Conservation (phyloP, 2,329 filamentous ascomycete genomes). For the Pezicula rhizophila region DNA sequence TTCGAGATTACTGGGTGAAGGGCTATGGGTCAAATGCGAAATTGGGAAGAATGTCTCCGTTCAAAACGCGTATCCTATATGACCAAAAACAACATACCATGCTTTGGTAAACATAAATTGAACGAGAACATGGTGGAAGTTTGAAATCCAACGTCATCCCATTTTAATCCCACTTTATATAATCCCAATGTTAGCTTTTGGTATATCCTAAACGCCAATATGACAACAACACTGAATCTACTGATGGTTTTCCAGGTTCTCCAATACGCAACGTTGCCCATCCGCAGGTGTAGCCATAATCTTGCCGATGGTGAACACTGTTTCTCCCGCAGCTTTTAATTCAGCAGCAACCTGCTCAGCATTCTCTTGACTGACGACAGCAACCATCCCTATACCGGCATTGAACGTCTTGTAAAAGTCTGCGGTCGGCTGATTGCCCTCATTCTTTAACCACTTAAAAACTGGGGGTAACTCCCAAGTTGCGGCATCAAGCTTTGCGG, state of each 20-base stretch:
- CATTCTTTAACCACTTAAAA: conserved; percentile 77
- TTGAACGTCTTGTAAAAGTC: conserved; percentile 96
- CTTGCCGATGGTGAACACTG: conserved; percentile 68
- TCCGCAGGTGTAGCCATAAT: conserved; percentile 52
- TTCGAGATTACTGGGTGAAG: too few species aligned
- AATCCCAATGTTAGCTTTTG: too few species aligned
- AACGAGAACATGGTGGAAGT: too few species aligned
- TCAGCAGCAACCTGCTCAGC: conserved; percentile 53
- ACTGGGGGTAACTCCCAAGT: conserved; percentile 72
- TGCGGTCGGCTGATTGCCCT: conserved; percentile 61
- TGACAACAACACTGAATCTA: conserved; percentile 5
- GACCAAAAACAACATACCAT: too few species aligned
- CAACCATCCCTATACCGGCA: conserved; percentile 88
- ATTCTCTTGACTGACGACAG: conserved; percentile 65
- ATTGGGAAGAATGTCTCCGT: too few species aligned
- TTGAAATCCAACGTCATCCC: too few species aligned
- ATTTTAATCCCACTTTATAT: too few species aligned
- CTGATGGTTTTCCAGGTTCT: conserved; percentile 40
- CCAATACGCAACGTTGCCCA: conserved; percentile 55
- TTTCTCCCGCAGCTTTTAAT: conserved; percentile 66
- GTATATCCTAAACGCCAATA: not conserved
- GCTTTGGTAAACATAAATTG: too few species aligned
- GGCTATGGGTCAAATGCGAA: too few species aligned
- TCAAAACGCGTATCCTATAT: too few species aligned
- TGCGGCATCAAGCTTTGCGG: conserved; percentile 73